Base-by-base conservation (phyloP, 768 basidiomycete species). In the Mycena epipterygia region DNA sequence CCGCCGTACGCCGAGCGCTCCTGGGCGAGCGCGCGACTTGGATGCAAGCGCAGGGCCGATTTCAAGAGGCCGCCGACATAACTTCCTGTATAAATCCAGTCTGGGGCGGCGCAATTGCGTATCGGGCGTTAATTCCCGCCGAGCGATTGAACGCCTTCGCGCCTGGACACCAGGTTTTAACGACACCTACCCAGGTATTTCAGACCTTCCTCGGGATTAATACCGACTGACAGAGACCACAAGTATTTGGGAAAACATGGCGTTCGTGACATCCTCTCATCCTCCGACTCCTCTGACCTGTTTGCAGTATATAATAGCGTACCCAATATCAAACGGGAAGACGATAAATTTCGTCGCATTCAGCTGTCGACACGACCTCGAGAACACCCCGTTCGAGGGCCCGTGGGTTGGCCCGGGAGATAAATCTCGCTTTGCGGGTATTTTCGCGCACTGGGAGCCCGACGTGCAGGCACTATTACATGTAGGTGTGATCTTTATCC, bases 301-400 rank as follows among this genome's bases (percentile, higher is more conserved):
- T 21, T 33, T 48, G 16, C 62, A 93, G 92, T 88, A 88, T 75
- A 76, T 91, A 48, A 83, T 93, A 19, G 86, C 84, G 2, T 93
- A 93, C 76, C 87, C 90, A 0, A 88, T 93, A 21, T 82, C 88
- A 4, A 83, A 83, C 33, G 90, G 90, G 9, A 86, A 82, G 71
- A 79, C 84, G 68, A 81, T 94, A 73, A 94, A 92, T 73, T 84
- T 92, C 64, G 91, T 86, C 21, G 90, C 89, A 1, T 90, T 91
- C 74, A 82, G 79, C 29, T 77, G 85, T n/a, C 80, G 82, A 29
- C 85, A 86, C 67, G 86, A 90, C 32, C 80, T 86, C n/a, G 87
- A 91, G 72, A 80, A 82, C 67, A 86, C 89, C 2, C 76, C 77
- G 27, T 89, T 84, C 67, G 78, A 84, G 16, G 86, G 84, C 5